Evolutionary conservation across 352 stramenopile species (phyloP), one percentile per base, ranked within the genome.

Genomic region (Globisporangium radiosum): DNA sequence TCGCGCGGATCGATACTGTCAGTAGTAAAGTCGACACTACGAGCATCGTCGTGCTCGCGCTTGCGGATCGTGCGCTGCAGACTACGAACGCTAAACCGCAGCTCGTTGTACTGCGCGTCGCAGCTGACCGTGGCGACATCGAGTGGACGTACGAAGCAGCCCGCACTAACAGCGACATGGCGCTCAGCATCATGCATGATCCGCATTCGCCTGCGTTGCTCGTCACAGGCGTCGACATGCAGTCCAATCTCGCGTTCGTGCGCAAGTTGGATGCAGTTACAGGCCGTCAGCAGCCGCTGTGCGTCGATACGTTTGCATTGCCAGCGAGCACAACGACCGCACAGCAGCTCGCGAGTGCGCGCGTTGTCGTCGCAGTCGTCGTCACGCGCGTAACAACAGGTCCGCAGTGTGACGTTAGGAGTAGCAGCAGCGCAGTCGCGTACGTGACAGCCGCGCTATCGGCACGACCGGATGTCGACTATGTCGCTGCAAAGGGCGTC

Each of bases 381-480:
- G 11, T 59, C 39, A 10, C 25, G 19, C 49, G 47, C 4, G 44
- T 17, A 5, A 14, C 10, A 40, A 62, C 7, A 17, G 59, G 36
- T 48, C 57, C 9, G 54, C 52, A 61, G 48, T 40, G 62, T 47
- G 47, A 37, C 10, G 17, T 62, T 45, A 48, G 33, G 11, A 8
- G 8, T 1, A 43, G 58, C 45, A 71, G 57, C 36, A 57, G 42
- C 7, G 57, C 55, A 3, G 49, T 62, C n/a, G 52, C 54, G 47
- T 75, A 66, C 50, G 67, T 57, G 37, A 65, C 57, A 15, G 57
- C 54, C 4, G 48, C 60, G 25, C 57, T 33, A 15, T 52, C 55
- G 15, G 54, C 36, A 19, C 47, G 56, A 40, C 36, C 64, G 37
- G 56, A 57, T 0, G 48, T 73, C 3, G 68, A 75, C 56, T 77